Evolutionary conservation across 257 asterid genomes (phyloP).

Genomic region (Jaltomata sinuosa): DNA sequence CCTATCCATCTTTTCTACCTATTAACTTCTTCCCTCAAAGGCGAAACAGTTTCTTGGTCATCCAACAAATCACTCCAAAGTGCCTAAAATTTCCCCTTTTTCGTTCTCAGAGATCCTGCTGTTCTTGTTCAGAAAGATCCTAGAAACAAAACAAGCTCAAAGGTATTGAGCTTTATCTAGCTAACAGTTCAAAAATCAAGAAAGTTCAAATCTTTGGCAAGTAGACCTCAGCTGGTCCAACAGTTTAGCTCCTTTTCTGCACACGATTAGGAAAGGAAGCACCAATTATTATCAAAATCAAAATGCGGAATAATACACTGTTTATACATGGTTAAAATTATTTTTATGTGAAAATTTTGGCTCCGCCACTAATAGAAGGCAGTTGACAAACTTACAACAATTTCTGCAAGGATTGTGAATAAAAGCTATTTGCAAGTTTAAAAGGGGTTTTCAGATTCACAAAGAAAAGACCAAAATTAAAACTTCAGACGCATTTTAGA

Average conservation of each 20-base stretch:
- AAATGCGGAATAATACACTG: too few species aligned
- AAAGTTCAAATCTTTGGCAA: neutral
- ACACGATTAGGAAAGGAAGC: neutral
- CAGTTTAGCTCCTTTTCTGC: neutral
- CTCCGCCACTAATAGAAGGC: too few species aligned
- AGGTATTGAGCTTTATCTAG: neutral
- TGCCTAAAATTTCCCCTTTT: neutral
- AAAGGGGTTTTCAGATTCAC: neutral
- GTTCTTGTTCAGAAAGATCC: neutral
- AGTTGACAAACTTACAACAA: neutral
- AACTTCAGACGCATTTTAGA: neutral
- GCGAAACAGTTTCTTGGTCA: neutral
- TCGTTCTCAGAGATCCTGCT: neutral
- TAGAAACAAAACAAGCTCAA: neutral
- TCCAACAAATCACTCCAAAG: neutral
- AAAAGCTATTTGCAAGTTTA: neutral
- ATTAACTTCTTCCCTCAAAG: neutral
- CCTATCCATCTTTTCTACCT: constrained; percentile 31
- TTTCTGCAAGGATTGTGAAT: neutral
- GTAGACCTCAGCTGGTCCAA: neutral
- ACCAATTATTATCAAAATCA: neutral
- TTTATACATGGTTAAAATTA: too few species aligned
- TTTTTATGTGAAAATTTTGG: too few species aligned
- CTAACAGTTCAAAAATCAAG: neutral
- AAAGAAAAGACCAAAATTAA: neutral